Evolutionary conservation across 768 basidiomycete species (phyloP).

Genomic region (Mrakia blollopis): DNA sequence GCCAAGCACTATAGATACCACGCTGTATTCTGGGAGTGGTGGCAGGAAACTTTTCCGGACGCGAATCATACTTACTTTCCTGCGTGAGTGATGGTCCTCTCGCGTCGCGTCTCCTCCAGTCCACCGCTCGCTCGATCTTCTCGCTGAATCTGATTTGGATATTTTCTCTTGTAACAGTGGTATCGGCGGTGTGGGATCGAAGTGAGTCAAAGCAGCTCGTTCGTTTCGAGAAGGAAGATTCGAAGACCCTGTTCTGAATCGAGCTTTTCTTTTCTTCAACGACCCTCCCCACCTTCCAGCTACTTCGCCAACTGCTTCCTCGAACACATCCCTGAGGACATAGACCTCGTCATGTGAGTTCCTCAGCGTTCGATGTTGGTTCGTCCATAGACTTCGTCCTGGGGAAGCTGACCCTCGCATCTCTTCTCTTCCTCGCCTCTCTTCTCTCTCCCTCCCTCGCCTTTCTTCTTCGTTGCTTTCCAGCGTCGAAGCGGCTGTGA

Average conservation of each 20-base stretch:
- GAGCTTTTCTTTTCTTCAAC: not conserved
- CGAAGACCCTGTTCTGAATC: not conserved
- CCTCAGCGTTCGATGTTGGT: too few relatives aligned
- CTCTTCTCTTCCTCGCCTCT: not conserved
- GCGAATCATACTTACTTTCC: not conserved
- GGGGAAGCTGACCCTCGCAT: too few relatives aligned
- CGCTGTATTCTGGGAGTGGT: not conserved
- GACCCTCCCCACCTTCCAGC: not conserved
- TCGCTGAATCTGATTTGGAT: too few relatives aligned
- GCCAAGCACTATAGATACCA: not conserved
- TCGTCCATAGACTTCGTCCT: too few relatives aligned
- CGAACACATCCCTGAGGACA: not conserved
- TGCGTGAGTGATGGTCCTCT: not conserved
- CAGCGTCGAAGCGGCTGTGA: not conserved
- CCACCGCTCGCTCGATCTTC: too few relatives aligned
- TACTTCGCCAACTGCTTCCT: not conserved
- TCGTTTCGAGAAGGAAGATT: too few relatives aligned
- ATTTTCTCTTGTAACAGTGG: too few relatives aligned
- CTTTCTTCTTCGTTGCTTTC: not conserved
- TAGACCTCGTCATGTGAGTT: not conserved
- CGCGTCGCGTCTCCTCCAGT: too few relatives aligned
- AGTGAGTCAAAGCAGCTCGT: too few relatives aligned
- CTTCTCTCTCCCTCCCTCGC: too few relatives aligned
- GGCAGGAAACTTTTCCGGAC: not conserved
- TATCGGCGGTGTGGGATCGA: too few relatives aligned